These are phyloP conservation scores for Sporothrix sp. DNA, from an alignment of 2,329 filamentous ascomycete genomes.

Conservation along the genomic window DNA sequence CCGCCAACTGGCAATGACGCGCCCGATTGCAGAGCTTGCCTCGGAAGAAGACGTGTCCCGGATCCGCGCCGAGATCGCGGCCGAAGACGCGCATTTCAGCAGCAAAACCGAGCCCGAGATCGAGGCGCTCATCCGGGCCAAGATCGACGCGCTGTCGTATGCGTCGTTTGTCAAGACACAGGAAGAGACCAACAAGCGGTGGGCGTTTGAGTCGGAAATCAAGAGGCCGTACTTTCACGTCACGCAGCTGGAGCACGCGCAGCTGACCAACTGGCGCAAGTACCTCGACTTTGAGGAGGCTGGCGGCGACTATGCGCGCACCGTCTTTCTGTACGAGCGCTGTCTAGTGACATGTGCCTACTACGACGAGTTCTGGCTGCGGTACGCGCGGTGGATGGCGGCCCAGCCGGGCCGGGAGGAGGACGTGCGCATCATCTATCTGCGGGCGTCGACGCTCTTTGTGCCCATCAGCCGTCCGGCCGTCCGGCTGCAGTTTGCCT, in stretches of 20 bases:
- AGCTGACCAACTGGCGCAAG: conserved; percentile 86
- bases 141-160: conserved; percentile 72
- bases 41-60: conserved; percentile 56
- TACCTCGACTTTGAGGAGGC: conserved; percentile 93
- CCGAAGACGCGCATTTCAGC: conserved; percentile 46
- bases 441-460: conserved; percentile 73
- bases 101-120: conserved; percentile 61
- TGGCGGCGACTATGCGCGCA: conserved; percentile 66
- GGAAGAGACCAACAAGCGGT: conserved; percentile 80
- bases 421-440: conserved; percentile 85
- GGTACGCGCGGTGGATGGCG: conserved; percentile 93
- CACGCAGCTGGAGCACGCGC: conserved; percentile 76
- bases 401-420: conserved; percentile 72
- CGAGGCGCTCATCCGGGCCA: conserved; percentile 70
- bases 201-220: conserved; percentile 89
- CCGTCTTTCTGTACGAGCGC: conserved; percentile 81
- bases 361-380: conserved; percentile 96
- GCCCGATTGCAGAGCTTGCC: conserved; percentile 64
- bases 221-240: conserved; percentile 97
- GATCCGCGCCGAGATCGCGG: conserved; percentile 63
- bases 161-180: conserved; percentile 75
- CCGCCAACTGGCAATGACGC: conserved; percentile 61
- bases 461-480: conserved; percentile 78
- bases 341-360: conserved; percentile 87
- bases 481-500: conserved; percentile 82